Conservation (phyloP, 2,329 filamentous ascomycete genomes). For the Ceratocystis colombiana region DNA sequence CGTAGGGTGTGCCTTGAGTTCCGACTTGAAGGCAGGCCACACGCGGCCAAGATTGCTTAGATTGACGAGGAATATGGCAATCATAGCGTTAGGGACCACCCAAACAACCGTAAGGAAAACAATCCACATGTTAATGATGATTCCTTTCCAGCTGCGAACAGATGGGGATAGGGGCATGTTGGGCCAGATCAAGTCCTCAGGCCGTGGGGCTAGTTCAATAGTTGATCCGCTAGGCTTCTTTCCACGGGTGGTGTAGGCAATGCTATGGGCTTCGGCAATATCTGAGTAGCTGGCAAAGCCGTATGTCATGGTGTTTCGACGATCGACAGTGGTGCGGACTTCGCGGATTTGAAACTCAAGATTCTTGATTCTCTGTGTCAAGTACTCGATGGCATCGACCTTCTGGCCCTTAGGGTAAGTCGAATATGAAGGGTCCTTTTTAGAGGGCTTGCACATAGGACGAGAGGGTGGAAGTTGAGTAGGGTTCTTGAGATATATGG, state of each 20-base stretch:
- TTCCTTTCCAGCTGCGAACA: slow-evolving; percentile 58
- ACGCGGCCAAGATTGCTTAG: slow-evolving; percentile 67
- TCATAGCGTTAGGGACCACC: slow-evolving; percentile 86
- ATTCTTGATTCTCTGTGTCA: slow-evolving; percentile 71
- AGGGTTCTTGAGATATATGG: slow-evolving; percentile 85
- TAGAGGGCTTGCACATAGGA: slow-evolving; percentile 69
- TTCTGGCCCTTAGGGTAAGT: slow-evolving; percentile 60
- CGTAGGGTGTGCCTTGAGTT: slow-evolving; percentile 50
- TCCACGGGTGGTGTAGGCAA: slow-evolving; percentile 69
- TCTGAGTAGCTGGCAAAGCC: slow-evolving; percentile 90
- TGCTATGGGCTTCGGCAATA: slow-evolving; percentile 77
- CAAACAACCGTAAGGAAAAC: slow-evolving; percentile 69
- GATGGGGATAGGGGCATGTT: slow-evolving; percentile 67
- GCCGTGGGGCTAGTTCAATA: slow-evolving; percentile 69
- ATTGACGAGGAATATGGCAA: slow-evolving; percentile 86
- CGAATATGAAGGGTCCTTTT: slow-evolving; percentile 60
- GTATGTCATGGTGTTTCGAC: slow-evolving; percentile 76
- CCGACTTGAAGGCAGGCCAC: slow-evolving; percentile 63
- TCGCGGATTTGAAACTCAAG: slow-evolving; percentile 79
- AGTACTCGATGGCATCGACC: slow-evolving; percentile 88
- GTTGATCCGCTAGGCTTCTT: slow-evolving; percentile 72
- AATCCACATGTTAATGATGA: slow-evolving; percentile 80
- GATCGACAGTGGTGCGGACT: slow-evolving; percentile 71
- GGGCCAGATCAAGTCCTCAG: slow-evolving; percentile 91
- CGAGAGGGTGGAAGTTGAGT: slow-evolving; percentile 64